Conservation (phyloP, 1,284 basidiomycete genomes). For the Pseudozyma thailandica region DNA sequence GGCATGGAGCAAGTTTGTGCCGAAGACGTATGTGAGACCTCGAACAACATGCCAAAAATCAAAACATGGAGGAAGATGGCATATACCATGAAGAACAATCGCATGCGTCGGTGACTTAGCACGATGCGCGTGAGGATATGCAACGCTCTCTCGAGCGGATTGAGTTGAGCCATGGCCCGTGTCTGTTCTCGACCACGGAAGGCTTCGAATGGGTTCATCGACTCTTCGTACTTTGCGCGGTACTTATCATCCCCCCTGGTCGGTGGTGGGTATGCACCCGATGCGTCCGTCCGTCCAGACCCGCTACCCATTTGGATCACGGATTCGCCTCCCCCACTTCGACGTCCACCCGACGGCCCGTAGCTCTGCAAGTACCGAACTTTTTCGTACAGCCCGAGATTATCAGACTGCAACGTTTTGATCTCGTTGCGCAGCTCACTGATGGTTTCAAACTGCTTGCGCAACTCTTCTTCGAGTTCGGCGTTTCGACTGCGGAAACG, state of each 20-base stretch:
- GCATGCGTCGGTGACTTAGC: slow-evolving; percentile 79
- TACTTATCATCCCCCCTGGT: slow-evolving; percentile 75
- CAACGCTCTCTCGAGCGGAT: slow-evolving; percentile 88
- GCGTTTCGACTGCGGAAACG: slow-evolving; percentile 93
- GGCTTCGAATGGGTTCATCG: slow-evolving; percentile 96
- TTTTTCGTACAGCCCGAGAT: slow-evolving; percentile 64
- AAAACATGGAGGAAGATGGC: slow-evolving; percentile 80
- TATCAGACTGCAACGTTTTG: slow-evolving; percentile 61
- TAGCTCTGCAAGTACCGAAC: slow-evolving; percentile 62
- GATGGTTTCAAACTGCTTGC: slow-evolving; percentile 91
- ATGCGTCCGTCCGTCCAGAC: slow-evolving; percentile 19
- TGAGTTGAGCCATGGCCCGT: slow-evolving; percentile 87
- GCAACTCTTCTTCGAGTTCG: slow-evolving; percentile 95
- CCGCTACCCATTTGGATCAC: slow-evolving; percentile 24
- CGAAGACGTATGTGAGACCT: slow-evolving; percentile 38
- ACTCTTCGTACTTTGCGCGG: slow-evolving; percentile 89
- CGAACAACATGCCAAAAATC: slow-evolving; percentile 76
- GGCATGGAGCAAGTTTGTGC: slow-evolving; percentile 31
- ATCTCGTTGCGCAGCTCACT: slow-evolving; percentile 73
- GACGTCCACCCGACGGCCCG: slow-evolving; percentile 48
- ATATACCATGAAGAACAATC: slow-evolving; percentile 82
- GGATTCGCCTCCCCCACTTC: slow-evolving; percentile 14
- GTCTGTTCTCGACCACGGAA: slow-evolving; percentile 94
- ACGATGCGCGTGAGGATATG: slow-evolving; percentile 85
- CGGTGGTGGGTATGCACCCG: slow-evolving; percentile 32